Base-by-base conservation (phyloP, 2,329 filamentous ascomycete genomes). In the Scolecobasidium constrictum region DNA sequence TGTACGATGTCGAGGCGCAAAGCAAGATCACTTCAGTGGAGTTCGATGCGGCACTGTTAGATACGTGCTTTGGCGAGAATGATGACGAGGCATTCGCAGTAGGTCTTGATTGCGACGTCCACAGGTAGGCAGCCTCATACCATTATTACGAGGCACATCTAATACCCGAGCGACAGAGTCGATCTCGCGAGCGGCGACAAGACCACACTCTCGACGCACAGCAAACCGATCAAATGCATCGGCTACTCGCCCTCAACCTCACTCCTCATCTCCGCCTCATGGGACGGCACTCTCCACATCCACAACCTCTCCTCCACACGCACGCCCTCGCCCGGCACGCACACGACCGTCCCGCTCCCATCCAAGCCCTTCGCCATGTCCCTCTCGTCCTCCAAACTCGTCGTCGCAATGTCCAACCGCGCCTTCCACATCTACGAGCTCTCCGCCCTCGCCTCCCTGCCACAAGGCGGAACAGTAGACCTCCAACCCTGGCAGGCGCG, bases 401-500 rank as follows among this genome's bases (percentile, higher is more conserved):
- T 98, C 34, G 86, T 98, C 45, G 88, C 88, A 51, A 96, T 98
- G 92, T 85, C 88, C 2, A 85, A 84, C 43, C 83, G 92, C 43
- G 77, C 88, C n/a, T 78, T 95, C 47, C 81, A 92, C 67, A 94
- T 98, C 61, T 96, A 95, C 72, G 86, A 95, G 56, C 73, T 98
- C 22, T 71, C 78, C 38, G 66, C 78, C 18, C 74, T 94, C 31
- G 64, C 68, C 18, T 66, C 77, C 4, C 65, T 81, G 34, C 55
- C 69, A 18, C 69, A 72, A 13, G 63, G 73, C 54, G 60, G 68
- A 15, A 64, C 55, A 7, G 55, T 60, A 12, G 66, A 63, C 45
- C 65, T 87, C 42, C 75, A 84, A 57, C 88, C 90, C 0, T 95
- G 86, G 86, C 92, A 98, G 63, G 78, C 86, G 53, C 78, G 92